Evolutionary conservation across 306 rosid genomes (phyloP), one percentile per base, ranked within the genome.

Genomic region (Luffa acutangula): DNA sequence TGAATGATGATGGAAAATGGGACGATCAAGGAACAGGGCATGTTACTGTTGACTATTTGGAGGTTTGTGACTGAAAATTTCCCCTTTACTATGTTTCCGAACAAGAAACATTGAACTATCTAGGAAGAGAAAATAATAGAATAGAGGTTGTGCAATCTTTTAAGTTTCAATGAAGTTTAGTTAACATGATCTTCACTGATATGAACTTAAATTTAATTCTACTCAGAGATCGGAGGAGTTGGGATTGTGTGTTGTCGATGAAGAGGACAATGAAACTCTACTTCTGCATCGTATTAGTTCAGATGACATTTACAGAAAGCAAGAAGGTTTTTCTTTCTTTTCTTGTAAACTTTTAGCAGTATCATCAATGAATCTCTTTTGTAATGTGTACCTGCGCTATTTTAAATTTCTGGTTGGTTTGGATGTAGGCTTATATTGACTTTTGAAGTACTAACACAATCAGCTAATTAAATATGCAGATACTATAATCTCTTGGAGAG

Each of bases 1-100:
- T 94, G 83, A 92, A 83, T 85, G 97, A 87, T n/a, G 97, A 89
- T 79, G 98, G 94, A 49, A 94, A 94, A 85, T 94, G 98, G 98
- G 98, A 94, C 80, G 98, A 94, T 83, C 97, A 92, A 87, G 98
- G 98, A 78, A 94, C 98, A 79, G 97, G 98, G 46, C 96, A 94
- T 79, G 92, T 89, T 78, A 79, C 91, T 83, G 91, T 94, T 81
- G 97, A 94, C 87, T 94, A 88, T 86, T 37, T 91, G 82, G 98
- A 94, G 97, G 98, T 94, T 45, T 80, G 88, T 71, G 76, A 21
- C 56, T 45, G 57, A 43, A 5, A 43, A 15, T 69, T 6, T 4
- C 75, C 54, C 54, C 10, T 9, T 42, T 69, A 43, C 9, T 69
- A 18, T 42, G 34, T 69, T 9, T 69, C n/a, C 18, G 49, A 18